These are phyloP conservation scores for Peronospora farinosa DNA, from an alignment of 352 stramenopile genomes.

Conservation along the genomic window DNA sequence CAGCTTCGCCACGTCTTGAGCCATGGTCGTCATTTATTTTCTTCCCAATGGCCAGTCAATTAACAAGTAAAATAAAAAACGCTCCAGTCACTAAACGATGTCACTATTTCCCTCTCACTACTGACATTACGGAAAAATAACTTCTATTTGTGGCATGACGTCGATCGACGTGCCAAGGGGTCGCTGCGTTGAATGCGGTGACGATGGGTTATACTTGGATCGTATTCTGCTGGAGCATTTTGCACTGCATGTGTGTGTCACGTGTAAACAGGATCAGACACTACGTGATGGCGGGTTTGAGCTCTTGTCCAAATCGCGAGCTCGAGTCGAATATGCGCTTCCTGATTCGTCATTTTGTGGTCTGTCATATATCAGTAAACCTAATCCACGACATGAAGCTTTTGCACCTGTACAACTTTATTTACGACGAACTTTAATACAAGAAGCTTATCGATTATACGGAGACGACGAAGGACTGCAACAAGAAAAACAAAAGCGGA, in stretches of 20 bases:
- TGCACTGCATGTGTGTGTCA: constrained; percentile 46
- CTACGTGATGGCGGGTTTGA: constrained; percentile 49
- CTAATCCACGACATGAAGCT: constrained; percentile 57
- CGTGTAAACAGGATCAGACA: constrained; percentile 55
- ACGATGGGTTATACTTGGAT: constrained; percentile 47
- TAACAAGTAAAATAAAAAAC: background rate
- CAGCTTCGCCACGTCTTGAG: constrained; percentile 32
- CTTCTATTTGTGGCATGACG: background rate
- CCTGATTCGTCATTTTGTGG: constrained; percentile 55
- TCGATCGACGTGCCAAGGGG: constrained; percentile 28
- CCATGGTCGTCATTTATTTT: constrained; percentile 14
- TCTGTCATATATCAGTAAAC: constrained; percentile 42
- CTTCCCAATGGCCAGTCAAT: constrained; percentile 25
- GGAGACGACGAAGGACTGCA: constrained; percentile 36
- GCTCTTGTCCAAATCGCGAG: constrained; percentile 52
- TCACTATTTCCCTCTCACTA: constrained; percentile 2
- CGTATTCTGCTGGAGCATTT: constrained; percentile 46
- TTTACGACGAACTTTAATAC: constrained; percentile 41
- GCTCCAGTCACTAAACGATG: too few species aligned
- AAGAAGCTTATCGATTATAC: constrained; percentile 52
- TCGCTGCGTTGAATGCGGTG: constrained; percentile 43
- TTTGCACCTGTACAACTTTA: constrained; percentile 68
- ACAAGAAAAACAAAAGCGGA: constrained; percentile 39
- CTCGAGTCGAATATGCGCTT: constrained; percentile 50
- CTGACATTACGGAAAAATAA: constrained; percentile 3